A percentile compares a stretch with the other conserved stretches of the same genome.
Evolutionary conservation across 345 rosid species (phyloP).

Genomic region (Corymbia maculata): DNA sequence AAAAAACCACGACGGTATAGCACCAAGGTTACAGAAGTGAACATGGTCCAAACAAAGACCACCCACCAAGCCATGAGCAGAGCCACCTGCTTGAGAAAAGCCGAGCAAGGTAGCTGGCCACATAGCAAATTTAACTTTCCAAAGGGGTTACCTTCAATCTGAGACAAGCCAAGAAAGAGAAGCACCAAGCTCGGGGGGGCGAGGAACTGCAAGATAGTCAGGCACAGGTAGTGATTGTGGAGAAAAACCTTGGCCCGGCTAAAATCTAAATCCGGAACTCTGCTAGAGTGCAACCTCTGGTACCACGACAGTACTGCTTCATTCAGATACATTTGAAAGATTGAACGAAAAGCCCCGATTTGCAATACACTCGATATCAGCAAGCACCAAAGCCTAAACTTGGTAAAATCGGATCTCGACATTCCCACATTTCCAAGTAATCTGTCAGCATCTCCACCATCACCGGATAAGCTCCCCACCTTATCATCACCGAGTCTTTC

Average conservation of each 20-base stretch:
- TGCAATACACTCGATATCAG: constrained; percentile 47
- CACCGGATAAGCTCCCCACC: background rate
- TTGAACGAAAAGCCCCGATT: constrained; percentile 52
- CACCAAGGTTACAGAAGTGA: constrained; percentile 47
- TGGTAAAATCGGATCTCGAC: constrained; percentile 23
- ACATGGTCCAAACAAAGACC: constrained; percentile 53
- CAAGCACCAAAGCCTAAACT: constrained; percentile 47
- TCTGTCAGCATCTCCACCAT: constrained; percentile 5
- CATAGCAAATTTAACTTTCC: constrained; percentile 27
- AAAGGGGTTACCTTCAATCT: constrained; percentile 35
- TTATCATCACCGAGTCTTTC: constrained; percentile 7
- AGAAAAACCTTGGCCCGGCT: constrained; percentile 90
- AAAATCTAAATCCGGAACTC: constrained; percentile 77
- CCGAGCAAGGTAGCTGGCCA: constrained; percentile 46
- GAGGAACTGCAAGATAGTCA: constrained; percentile 62
- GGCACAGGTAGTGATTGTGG: constrained; percentile 83
- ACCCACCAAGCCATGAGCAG: constrained; percentile 94
- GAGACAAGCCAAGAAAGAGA: constrained; percentile 56
- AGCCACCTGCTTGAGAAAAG: constrained; percentile 32
- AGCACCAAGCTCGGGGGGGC: constrained; percentile 56
- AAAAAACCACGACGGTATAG: constrained; percentile 59
- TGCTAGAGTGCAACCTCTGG: constrained; percentile 83
- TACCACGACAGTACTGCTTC: constrained; percentile 91
- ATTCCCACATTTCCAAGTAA: constrained; percentile 65
- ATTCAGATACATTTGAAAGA: constrained; percentile 83